Evolutionary conservation across 495 filamentous ascomycete genomes (phyloP).

Genomic region (Clavariopsis aquatica): DNA sequence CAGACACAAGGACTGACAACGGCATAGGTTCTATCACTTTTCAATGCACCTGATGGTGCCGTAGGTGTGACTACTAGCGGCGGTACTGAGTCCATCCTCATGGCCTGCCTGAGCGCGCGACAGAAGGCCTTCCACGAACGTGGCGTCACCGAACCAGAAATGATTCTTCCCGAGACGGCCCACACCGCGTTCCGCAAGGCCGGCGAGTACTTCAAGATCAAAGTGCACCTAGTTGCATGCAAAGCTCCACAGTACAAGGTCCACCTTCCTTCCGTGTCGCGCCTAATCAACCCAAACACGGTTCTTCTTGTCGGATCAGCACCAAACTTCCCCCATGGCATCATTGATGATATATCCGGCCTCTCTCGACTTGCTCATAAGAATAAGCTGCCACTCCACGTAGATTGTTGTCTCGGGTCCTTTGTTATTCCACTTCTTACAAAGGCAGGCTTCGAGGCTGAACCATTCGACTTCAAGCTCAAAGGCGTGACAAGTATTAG

Average conservation of each 20-base stretch:
- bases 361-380: conserved; percentile 81
- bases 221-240: conserved; percentile 84
- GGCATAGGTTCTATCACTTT: conserved; percentile 71
- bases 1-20: conserved; percentile 7
- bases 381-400: conserved; percentile 82
- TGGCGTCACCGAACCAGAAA: conserved; percentile 89
- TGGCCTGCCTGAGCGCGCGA: conserved; percentile 85
- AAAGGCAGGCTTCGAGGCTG: conserved; percentile 83
- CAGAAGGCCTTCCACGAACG: conserved; percentile 85
- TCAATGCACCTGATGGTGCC: conserved; percentile 81
- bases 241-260: conserved; percentile 85
- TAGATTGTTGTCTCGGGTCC: conserved; percentile 95
- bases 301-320: conserved; percentile 91
- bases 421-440: conserved; percentile 91
- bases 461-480: conserved; percentile 89
- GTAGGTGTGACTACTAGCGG: conserved; percentile 91
- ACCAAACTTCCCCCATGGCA: conserved; percentile 96
- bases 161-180: conserved; percentile 93
- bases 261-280: conserved; percentile 69
- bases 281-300: conserved; percentile 95
- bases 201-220: conserved; percentile 91
- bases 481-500: conserved; percentile 92
- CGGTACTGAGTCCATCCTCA: conserved; percentile 93
- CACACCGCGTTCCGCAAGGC: conserved; percentile 98
- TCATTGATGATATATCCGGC: conserved; percentile 88